Evolutionary conservation across 805 yeast species (phyloP).

Genomic region (Kodamaea nitidulidarum): DNA sequence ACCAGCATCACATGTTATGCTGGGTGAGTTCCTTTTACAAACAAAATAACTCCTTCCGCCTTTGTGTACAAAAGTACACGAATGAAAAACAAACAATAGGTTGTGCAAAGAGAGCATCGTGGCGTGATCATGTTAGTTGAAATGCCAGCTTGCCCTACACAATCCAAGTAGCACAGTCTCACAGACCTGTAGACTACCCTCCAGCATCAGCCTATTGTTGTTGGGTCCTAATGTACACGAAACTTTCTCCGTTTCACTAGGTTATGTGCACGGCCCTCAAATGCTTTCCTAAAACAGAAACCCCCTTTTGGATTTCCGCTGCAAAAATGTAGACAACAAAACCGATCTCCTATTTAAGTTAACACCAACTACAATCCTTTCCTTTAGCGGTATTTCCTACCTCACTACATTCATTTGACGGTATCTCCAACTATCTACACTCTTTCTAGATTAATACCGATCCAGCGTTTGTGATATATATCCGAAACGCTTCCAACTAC

Average conservation of each 20-base stretch:
- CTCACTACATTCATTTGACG: not conserved
- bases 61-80: no score
- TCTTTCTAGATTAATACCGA: slow-evolving; percentile 7
- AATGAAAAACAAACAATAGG: no score
- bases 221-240: not conserved
- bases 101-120: no score
- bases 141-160: no score
- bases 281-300: not conserved
- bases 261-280: not conserved
- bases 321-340: not conserved
- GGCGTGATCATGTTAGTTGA: no score
- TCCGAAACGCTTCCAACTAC: not conserved
- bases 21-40: no score
- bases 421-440: slow-evolving; percentile 11
- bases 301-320: not conserved
- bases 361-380: slow-evolving; percentile 8
- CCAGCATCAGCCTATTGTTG: no score
- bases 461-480: slow-evolving; percentile 1
- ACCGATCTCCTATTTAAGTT: not conserved
- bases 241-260: not conserved
- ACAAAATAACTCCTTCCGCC: no score
- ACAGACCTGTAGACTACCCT: no score
- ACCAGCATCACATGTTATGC: no score
- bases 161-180: not conserved
- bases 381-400: slow-evolving; percentile 3